Base-by-base conservation (phyloP, 2,329 filamentous ascomycete genomes). In the Aspergillus hiratsukae region DNA sequence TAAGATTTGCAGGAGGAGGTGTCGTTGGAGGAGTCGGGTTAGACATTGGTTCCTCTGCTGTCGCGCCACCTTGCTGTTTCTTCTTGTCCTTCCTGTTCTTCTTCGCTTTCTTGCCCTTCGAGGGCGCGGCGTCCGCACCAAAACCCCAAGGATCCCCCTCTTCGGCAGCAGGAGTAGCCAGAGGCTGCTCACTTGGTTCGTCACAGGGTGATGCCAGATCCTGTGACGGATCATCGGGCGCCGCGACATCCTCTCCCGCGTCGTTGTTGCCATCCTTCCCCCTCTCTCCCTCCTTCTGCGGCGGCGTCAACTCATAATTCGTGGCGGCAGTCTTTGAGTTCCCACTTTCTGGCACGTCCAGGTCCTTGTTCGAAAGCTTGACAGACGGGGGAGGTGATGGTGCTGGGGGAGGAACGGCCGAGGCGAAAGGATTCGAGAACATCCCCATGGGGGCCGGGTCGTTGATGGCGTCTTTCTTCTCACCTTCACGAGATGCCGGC, bases 21-120 rank as follows among this genome's bases (percentile, higher is more conserved):
- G 73, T 75, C 21, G 67, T 69, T 19, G 74, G 74, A 2, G 74
- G 73, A 7, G 74, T 76, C 57, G 75, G 54, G 31, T 66, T 69
- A 41, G 64, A 56, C 4, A 60, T 56, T 28, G 55, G 51, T 48
- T 70, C 64, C 48, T 69, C 72, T 50, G 60, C 65, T 4, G 53
- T 56, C 10, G 49, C 43, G 11, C 55, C 66, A 31, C 55, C 55
- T 52, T 62, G 64, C 53, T 64, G 60, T 54, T 67, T 68, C 58
- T 68, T 70, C 52, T 69, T 69, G 8, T 62, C 60, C 49, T 69
- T 69, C 49, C 64, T 66, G 3, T 49, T 57, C 53, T 69, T 72
- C 55, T 71, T 75, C 11, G 55, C 57, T 50, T 62, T 66, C 54
- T 67, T 69, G 4, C 52, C 46, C 51, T 65, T 62, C 35, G 53